Base-by-base conservation (phyloP, 2,329 filamentous ascomycete species). In the Claviceps fusiformis region DNA sequence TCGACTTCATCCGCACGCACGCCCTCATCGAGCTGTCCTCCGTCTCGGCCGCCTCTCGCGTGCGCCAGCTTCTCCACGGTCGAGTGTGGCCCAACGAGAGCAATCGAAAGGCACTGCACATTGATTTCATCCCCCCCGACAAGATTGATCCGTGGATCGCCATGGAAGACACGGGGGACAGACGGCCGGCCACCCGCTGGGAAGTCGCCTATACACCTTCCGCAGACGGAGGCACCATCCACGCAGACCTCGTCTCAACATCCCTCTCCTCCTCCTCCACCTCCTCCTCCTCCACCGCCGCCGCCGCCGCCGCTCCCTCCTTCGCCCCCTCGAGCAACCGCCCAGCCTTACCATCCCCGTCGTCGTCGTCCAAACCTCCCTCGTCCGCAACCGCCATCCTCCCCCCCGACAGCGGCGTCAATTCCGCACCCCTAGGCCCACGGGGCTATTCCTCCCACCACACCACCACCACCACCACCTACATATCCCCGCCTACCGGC, bases 1-100 rank as follows among this genome's bases (percentile, higher is more conserved):
- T 97, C 44, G 92, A 97, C 67, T 76, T 78, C 37, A 87, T 97
- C 63, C 85, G 87, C 59, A 95, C 91, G 0, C 93, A 98, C 67
- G 89, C 89, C 9, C 87, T 96, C 64, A 86, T 85, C 43, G 73
- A 81, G 29, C 92, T 97, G 66, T 73, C 75, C 48, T 85, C 76
- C 49, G 73, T 82, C 10, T 74, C 83, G 3, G 84, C 86, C 3
- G 93, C 93, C 4, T 82, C 85, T 0, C 80, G 89, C 27, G 90
- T 88, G 9, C 86, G 92, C 51, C 78, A 81, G 10, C 79, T 80
- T 2, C 74, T 97, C 2, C 92, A 98, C 69, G 81, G 83, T 56
- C 79, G 79, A 27, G 79, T 90, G 41, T 97, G 91, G 89, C 92
- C 92, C 0, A 82, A 90, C 56, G 92, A 97, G 70, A 82, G 85